Base-by-base conservation (phyloP, 305 asterid genomes). In the Ilex paraguariensis region DNA sequence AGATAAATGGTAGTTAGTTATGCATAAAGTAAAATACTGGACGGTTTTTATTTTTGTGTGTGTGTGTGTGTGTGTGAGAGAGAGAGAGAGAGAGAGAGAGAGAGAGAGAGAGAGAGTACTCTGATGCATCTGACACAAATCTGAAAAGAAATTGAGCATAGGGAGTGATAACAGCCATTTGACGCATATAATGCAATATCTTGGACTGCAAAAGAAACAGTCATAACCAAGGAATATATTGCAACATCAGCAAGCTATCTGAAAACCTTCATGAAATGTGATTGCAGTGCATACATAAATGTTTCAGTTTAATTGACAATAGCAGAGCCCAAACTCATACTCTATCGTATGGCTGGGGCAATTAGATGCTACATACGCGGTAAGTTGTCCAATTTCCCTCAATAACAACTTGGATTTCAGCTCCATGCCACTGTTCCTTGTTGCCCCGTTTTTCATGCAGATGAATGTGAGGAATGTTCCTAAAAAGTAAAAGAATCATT, bases 121-220 rank as follows among this genome's bases (percentile, higher is more conserved):
- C 97, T 30, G 93, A 86, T 51, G 93, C 57, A 66, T 87, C 96
- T 31, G 97, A 86, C 31, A 88, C 60, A 73, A 90, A 90, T 85
- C 84, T 83, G 83, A 90, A 90, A 62, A 81, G 82, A 73, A 90
- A 87, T 71, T 90, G 91, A 14, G 97, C 89, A 75, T 90, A 90
- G 50, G 96, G 97, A 48, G 96, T 90, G 73, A 90, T 90, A 78
- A 86, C 95, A 72, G 96, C 97, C 92, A 90, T 90, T 82, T 90
- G 97, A 52, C 96, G 97, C 96, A 87, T 90, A 74, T 90, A 90
- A 45, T 90, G 96, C 75, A 90, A 74, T 70, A 90, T 84, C 78
- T 90, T 86, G 74, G 97, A 90, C 96, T 90, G 97, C 60, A 71
- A 63, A 69, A 48, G 60, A 67, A 60, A 61, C 42, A 21, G 63